Base-by-base conservation (phyloP, 805 yeast species). In the Candida corydali region DNA sequence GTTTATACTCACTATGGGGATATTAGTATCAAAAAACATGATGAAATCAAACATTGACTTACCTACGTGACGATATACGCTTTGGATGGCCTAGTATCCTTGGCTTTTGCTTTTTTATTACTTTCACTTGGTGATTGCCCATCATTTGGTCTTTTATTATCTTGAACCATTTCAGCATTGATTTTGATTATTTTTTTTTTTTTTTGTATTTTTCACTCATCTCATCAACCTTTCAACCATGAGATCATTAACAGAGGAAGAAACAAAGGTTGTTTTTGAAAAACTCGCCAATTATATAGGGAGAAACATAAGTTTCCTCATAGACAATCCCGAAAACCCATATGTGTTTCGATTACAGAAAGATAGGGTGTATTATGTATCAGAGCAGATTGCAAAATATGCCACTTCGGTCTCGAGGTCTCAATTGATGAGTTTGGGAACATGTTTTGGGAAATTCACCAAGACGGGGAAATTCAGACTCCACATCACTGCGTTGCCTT, bases 161-260 rank as follows among this genome's bases (percentile, higher is more conserved):
- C 58, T 17, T 61, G 57, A 19, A 60, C 62, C 51, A 59, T 61
- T 41, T 64, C 59, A 46, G 55, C 67, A 48, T 59, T 34, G 27
- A 36, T 10, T 17, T 15, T 5, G 17, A 3, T 18, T 17, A 9
- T 19, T n/a, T 27, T 33, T 23, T 33, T 27, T 33, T 33, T 27
- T 27, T 33, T 27, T 24, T 15, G 5, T 23, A 18, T 17, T 12
- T 11, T 27, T 27, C n/a, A n/a, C n/a, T n/a, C n/a, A n/a, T n/a
- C n/a, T n/a, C n/a, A n/a, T n/a, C n/a, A n/a, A n/a, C n/a, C n/a
- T n/a, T n/a, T n/a, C n/a, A n/a, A n/a, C n/a, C n/a, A 91, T 91
- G 98, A 83, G 98, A 73, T 86, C 88, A 34, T 74, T 91, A 47
- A 91, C 98, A 46, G 98, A 91, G 59, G 96, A 88, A 60, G 98